phyloP scores from a whole-genome alignment of 179 eudicot species.

The Actinidia polygama region DNA sequence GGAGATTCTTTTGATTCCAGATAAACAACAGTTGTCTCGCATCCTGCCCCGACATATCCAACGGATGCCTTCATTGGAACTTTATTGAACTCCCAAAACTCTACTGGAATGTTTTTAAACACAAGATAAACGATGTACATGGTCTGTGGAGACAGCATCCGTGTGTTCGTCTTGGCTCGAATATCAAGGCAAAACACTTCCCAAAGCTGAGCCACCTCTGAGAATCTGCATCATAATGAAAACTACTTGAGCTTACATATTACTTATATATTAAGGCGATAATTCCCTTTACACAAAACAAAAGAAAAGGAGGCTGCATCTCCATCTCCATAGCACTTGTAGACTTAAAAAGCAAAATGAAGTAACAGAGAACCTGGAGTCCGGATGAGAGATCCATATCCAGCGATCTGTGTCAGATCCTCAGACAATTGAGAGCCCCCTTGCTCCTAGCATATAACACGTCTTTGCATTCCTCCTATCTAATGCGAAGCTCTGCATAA shows the following conservation, averaged over 20 bases:
- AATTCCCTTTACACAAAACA: too few relatives aligned
- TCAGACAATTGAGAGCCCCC: background rate
- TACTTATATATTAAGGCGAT: too few relatives aligned
- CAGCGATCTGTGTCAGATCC: background rate
- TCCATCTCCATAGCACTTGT: background rate
- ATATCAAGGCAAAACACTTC: slow-evolving; percentile 23
- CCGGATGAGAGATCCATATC: background rate
- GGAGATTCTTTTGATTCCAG: background rate
- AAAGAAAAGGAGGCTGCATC: too few relatives aligned
- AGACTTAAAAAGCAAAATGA: background rate
- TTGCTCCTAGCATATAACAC: slow-evolving; percentile 13
- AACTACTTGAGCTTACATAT: too few relatives aligned
- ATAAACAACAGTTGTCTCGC: background rate
- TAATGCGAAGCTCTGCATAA: slow-evolving; percentile 54
- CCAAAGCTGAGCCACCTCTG: slow-evolving; percentile 21
- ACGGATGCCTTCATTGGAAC: slow-evolving; percentile 11
- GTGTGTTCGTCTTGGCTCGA: slow-evolving; percentile 16
- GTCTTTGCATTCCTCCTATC: slow-evolving; percentile 50
- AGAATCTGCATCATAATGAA: slow-evolving; percentile 19
- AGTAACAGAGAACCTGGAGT: background rate
- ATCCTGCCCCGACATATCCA: background rate
- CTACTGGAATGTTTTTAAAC: background rate
- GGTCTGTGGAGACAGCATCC: slow-evolving; percentile 20
- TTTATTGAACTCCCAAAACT: background rate
- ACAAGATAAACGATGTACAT: slow-evolving; percentile 29